phyloP scores from a whole-genome alignment of 768 basidiomycete genomes.

The Auricularia auricula-judae region DNA sequence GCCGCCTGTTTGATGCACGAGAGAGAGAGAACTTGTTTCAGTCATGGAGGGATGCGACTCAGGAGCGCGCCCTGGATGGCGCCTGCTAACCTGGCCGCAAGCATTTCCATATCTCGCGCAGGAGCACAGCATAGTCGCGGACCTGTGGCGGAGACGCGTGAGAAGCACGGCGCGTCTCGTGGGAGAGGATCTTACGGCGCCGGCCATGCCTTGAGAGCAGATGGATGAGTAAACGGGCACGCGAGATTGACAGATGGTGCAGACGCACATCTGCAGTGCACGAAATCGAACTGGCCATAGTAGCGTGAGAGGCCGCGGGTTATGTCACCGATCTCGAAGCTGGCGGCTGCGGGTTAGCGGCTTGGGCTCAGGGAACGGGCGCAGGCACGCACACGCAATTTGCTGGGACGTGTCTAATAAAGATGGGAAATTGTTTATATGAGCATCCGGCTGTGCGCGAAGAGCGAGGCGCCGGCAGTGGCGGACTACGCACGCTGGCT shows the following conservation, averaged over 20 bases:
- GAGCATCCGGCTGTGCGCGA: background rate
- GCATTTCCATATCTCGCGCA: background rate
- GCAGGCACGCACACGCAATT: background rate
- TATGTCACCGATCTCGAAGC: background rate
- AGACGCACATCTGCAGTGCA: slow-evolving; percentile 1
- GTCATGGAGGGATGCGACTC: background rate
- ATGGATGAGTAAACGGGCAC: background rate
- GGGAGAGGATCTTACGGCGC: background rate
- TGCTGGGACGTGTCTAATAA: background rate
- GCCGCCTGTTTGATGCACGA: background rate
- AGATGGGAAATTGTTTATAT: background rate
- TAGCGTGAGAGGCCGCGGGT: background rate
- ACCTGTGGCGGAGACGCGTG: background rate
- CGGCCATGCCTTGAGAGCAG: background rate
- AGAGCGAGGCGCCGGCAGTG: background rate
- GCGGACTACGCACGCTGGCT: background rate
- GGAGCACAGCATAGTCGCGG: background rate
- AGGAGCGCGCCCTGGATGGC: background rate
- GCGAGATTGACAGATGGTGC: background rate
- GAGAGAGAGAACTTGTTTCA: background rate
- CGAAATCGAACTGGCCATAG: background rate
- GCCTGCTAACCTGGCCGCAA: background rate
- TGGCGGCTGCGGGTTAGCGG: background rate
- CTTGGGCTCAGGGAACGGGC: background rate
- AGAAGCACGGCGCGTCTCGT: background rate